Base-by-base conservation (phyloP, 371 early-diverging fungal genomes). In the Syncephalastrum sp. region DNA sequence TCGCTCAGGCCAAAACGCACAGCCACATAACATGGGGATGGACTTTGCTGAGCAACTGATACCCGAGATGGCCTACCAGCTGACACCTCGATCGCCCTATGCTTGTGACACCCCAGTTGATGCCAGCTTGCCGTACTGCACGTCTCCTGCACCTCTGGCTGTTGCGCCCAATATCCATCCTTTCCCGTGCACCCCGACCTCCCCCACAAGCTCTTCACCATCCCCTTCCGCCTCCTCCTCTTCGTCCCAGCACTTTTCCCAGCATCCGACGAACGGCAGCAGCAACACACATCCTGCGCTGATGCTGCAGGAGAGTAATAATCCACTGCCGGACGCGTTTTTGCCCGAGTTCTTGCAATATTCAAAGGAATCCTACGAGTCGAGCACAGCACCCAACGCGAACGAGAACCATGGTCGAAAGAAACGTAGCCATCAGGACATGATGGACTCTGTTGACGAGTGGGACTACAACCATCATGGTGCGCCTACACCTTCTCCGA, bases 261-360 rank as follows among this genome's bases (percentile, higher is more conserved):
- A 46, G 19, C 49, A 14, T 47, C 27, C 59, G 23, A 47, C 17
- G 10, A 38, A 51, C 16, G 27, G 13, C 15, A 27, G 29, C 16
- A 2, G 48, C 16, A 52, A 54, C 27, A 42, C 49, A 44, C 15
- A 47, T 13, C 46, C 59, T 21, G 54, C 47, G 29, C 56, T 56
- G 57, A 62, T 51, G 16, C 43, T 44, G 15, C 53, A 50, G 25
- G 51, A 52, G 47, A 57, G 52, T 5, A 52, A 56, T 5, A 52
- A 56, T 5, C 47, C 62, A 24, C 38, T 62, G 15, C 64, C 64
- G 8, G 64, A 61, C 23, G 46, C 44, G 6, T 64, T 63, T 16
- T 63, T 60, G 49, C 70, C 70, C 47, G 64, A 65, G 25, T 65
- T 69, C 27, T 38, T 62, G 44, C 69, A 69, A 19, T 69, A 69